Base-by-base conservation (phyloP, 495 filamentous ascomycete genomes). In the Venustampulla echinocandica region DNA sequence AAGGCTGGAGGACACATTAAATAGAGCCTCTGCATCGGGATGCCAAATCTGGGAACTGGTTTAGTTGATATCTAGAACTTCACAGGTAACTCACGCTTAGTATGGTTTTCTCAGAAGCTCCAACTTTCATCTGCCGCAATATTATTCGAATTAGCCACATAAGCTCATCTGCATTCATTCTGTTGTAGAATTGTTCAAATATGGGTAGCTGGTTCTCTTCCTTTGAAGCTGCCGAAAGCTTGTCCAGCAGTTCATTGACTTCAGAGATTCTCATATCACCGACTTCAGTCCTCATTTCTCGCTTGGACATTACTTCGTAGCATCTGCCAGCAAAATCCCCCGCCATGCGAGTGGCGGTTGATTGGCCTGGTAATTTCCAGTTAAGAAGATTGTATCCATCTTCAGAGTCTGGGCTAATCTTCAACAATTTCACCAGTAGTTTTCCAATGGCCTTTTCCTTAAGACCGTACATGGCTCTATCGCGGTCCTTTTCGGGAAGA, bases 41-140 rank as follows among this genome's bases (percentile, higher is more conserved):
- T 98, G 92, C 90, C 89, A 97, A 37, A 90, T 66, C 25, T 59
- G 19, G 3, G 20, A 15, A 7, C 39, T 9, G 20, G 13, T 15
- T 55, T 38, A 52, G 41, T 28, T 10, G 20, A 3, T 13, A 7
- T 46, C 19, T 40, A 22, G n/a, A 17, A 51, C 43, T 40, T 39
- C 20, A 25, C 44, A 27, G n/a, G 10, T 17, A 13, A 24, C 27
- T 25, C 35, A 58, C 54, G 23, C 90, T 75, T 47, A 98, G 79
- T 51, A 97, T 77, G 0, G 92, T 95, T 61, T 87, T 85, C 65
- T 97, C 93, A 0, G 88, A 88, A 10, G 93, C 93, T 3, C 93
- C 92, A n/a, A 98, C 79, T 64, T 90, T 96, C 92, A 96, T 95
- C 61, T 95, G 87, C 42, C 87, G 86, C 25, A 98, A 70, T 33